Percentiles rank a stretch among this genome's conserved stretches.
phyloP scores from a whole-genome alignment of 2,329 filamentous ascomycete species.

The Endocalyx cinctus region DNA sequence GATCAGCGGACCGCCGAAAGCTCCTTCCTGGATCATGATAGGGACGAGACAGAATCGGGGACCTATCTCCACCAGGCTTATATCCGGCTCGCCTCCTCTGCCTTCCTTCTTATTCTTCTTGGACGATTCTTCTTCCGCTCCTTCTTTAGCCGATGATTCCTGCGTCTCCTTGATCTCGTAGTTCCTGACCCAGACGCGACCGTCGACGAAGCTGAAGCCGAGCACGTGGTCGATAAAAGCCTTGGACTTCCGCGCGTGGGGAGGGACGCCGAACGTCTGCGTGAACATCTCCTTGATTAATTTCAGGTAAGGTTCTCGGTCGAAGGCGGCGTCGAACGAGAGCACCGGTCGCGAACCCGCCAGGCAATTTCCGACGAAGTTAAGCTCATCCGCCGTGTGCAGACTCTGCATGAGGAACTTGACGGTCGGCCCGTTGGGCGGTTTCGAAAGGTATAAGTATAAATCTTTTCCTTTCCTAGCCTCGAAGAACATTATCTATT shows the following conservation, averaged over 20 bases:
- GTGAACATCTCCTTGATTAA: conserved; percentile 86
- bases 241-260: conserved; percentile 82
- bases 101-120: conserved; percentile 34
- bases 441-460: conserved; percentile 89
- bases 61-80: conserved; percentile 87
- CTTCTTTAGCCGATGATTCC: conserved; percentile 41
- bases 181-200: conserved; percentile 92
- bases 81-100: conserved; percentile 59
- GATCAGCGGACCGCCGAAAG: conserved; percentile 92
- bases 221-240: conserved; percentile 96
- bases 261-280: conserved; percentile 88
- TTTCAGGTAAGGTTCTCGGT: conserved; percentile 71
- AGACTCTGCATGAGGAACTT: conserved; percentile 73
- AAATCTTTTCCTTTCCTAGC: conserved; percentile 91
- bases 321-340: conserved; percentile 86
- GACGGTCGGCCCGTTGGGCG: conserved; percentile 66
- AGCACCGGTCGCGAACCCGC: conserved; percentile 89
- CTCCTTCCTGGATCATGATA: conserved; percentile 86
- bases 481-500: conserved; percentile 86
- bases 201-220: conserved; percentile 83
- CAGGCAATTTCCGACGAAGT: conserved; percentile 94
- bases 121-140: conserved; percentile 34
- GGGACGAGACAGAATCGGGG: conserved; percentile 90
- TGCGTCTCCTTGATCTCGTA: conserved; percentile 91
- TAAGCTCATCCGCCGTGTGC: conserved; percentile 58